Base-by-base conservation (phyloP, 1,284 basidiomycete genomes). In the Neolentinus lepideus region DNA sequence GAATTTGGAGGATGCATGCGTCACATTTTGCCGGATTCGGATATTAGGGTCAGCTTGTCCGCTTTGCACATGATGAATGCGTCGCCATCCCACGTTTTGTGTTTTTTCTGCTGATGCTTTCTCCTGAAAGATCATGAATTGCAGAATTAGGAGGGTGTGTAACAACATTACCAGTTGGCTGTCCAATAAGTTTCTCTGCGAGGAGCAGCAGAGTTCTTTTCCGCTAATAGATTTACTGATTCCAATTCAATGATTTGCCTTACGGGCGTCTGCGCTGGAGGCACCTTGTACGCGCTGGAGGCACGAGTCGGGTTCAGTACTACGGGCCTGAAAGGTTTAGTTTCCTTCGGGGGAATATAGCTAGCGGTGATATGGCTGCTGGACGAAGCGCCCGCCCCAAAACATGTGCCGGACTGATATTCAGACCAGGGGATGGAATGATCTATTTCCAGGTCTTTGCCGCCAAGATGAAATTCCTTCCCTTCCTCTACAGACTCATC, bases 31-130 rank as follows among this genome's bases (percentile, higher is more conserved):
- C 88, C 88, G 52, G 77, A 76, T 59, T 90, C 88, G 1, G 84
- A 83, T 26, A 88, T 71, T 68, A 91, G 75, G 0, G 76, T 80
- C 16, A 87, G 64, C 57, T 77, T 80, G 9, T 75, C 75, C 6
- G 71, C 76, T 38, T 69, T 66, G 36, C 75, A 70, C 24, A 79
- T 78, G 14, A 90, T 71, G 63, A 76, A 88, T 2, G 79, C 85
- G 62, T 88, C 86, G 2, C 88, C 90, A 62, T 94, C 92, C 92
- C 92, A 95, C 1, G 86, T 92, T 68, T 92, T 92, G 66, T 94
- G 83, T 71, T 94, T 95, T 68, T 80, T 86, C 22, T 74, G 74
- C 64, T 90, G 87, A 6, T 83, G 84, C 63, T 87, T 90, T 24
- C 92, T 59, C n/a, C n/a, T n/a, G n/a, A n/a, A n/a, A n/a, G n/a